Evolutionary conservation across 768 basidiomycete genomes (phyloP).

Genomic region (Cyclocybe aegerita): DNA sequence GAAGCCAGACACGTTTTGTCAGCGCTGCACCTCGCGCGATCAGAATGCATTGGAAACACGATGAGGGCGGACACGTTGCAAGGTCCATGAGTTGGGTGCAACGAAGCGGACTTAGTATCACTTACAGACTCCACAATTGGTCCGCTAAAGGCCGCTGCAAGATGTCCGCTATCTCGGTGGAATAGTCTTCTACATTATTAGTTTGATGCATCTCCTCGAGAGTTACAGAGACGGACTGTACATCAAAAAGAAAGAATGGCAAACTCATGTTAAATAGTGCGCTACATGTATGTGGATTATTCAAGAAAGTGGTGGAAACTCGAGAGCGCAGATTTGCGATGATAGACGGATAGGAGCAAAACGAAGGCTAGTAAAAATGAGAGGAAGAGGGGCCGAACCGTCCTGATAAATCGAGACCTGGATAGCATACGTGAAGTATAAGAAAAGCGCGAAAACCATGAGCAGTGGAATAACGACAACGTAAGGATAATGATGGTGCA

Average conservation of each 20-base stretch:
- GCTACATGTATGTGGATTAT: conserved; percentile 9
- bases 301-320: conserved; percentile 7
- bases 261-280: conserved; percentile 10
- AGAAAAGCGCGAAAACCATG: conserved; percentile 14
- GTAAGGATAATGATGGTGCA: conserved; percentile 10
- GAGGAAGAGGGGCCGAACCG: background rate
- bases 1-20: conserved; percentile 19
- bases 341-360: conserved; percentile 3
- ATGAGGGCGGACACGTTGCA: conserved; percentile 16
- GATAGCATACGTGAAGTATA: conserved; percentile 22
- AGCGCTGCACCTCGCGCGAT: conserved; percentile 6
- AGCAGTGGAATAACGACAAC: conserved; percentile 4
- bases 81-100: background rate
- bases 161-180: no score
- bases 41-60: conserved; percentile 14
- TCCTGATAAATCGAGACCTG: conserved; percentile 8
- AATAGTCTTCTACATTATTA: no score
- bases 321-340: background rate
- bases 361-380: background rate
- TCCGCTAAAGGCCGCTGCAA: no score
- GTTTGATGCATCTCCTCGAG: no score
- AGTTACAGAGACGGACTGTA: background rate
- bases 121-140: no score
- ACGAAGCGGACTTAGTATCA: no score
- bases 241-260: conserved; percentile 5